Evolutionary conservation across 768 basidiomycete genomes (phyloP).

Genomic region (Russula dissimulans): DNA sequence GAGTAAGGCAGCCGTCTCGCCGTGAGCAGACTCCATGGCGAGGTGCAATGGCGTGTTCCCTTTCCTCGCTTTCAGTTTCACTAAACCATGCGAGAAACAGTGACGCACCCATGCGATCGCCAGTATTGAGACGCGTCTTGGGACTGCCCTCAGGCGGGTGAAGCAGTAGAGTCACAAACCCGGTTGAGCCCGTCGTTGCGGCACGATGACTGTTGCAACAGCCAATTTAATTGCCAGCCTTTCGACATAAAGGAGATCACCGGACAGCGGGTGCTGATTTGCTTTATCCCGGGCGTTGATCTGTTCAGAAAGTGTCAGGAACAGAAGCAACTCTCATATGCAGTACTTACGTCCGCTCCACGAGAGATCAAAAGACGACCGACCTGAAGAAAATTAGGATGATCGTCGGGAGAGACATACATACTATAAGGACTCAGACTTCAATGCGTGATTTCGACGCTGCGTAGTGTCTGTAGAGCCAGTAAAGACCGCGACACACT

Average conservation of each 20-base stretch:
- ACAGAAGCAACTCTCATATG: conserved; percentile 21
- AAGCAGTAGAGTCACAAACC: conserved; percentile 81
- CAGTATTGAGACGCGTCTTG: conserved; percentile 81
- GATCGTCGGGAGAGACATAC: not conserved
- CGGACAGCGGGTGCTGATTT: conserved; percentile 84
- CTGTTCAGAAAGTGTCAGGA: conserved; percentile 38
- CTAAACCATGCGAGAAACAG: conserved; percentile 16
- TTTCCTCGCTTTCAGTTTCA: conserved; percentile 22
- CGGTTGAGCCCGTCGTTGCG: conserved; percentile 87
- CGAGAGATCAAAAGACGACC: conserved; percentile 75
- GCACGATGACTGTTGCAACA: conserved; percentile 69
- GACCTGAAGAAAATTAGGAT: conserved; percentile 45
- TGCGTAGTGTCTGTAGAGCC: conserved; percentile 67
- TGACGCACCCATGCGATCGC: conserved; percentile 61
- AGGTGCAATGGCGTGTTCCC: conserved; percentile 96
- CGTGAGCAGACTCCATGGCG: conserved; percentile 94
- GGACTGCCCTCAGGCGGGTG: conserved; percentile 65
- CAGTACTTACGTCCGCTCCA: conserved; percentile 77
- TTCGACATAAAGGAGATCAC: conserved; percentile 1
- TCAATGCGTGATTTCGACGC: conserved; percentile 87
- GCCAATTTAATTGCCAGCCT: not conserved
- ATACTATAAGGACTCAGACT: conserved; percentile 30
- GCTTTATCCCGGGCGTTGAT: conserved; percentile 93
- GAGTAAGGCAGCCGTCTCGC: conserved; percentile 78
- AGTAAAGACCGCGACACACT: not conserved